Evolutionary conservation across 257 asterid genomes (phyloP).

Genomic region (Solanum clarkiae): DNA sequence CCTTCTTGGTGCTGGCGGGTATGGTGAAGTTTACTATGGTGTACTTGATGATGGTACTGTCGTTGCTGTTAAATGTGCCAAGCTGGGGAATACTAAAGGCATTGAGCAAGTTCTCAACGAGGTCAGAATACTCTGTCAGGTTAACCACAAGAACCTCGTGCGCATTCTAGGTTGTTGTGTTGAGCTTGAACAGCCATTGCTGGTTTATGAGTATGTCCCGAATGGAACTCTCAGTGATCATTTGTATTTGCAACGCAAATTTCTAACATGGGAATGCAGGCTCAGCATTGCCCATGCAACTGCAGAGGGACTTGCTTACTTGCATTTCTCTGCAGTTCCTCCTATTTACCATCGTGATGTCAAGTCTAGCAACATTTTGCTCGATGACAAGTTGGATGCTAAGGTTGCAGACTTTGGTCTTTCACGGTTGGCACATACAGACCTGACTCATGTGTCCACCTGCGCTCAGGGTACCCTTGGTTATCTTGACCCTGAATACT

Average conservation of each 20-base stretch:
- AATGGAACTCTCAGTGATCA: conserved; percentile 67
- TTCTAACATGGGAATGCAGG: conserved; percentile 39
- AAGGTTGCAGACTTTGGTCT: conserved; percentile 83
- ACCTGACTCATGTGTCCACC: conserved; percentile 77
- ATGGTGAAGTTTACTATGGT: conserved; percentile 81
- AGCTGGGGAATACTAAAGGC: conserved; percentile 70
- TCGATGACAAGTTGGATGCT: conserved; percentile 55
- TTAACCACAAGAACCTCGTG: conserved; percentile 73
- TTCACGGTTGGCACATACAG: conserved; percentile 78
- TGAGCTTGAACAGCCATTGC: conserved; percentile 78
- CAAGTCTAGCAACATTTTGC: conserved; percentile 79
- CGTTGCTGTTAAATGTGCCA: conserved; percentile 88
- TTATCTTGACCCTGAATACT: conserved; percentile 89
- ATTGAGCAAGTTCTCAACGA: conserved; percentile 86
- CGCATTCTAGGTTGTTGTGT: conserved; percentile 87
- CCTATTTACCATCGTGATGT: conserved; percentile 89
- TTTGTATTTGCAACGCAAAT: conserved; percentile 12
- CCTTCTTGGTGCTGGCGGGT: conserved; percentile 86
- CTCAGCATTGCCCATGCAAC: conserved; percentile 63
- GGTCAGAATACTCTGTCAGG: conserved; percentile 84
- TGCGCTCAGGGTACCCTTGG: conserved; percentile 97
- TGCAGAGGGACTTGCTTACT: conserved; percentile 83
- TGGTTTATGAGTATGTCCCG: conserved; percentile 64
- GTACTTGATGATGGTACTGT: conserved; percentile 50
- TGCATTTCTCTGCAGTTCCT: conserved; percentile 77